phyloP scores from a whole-genome alignment of 331 rosid genomes.

The Dryas integrifolia region DNA sequence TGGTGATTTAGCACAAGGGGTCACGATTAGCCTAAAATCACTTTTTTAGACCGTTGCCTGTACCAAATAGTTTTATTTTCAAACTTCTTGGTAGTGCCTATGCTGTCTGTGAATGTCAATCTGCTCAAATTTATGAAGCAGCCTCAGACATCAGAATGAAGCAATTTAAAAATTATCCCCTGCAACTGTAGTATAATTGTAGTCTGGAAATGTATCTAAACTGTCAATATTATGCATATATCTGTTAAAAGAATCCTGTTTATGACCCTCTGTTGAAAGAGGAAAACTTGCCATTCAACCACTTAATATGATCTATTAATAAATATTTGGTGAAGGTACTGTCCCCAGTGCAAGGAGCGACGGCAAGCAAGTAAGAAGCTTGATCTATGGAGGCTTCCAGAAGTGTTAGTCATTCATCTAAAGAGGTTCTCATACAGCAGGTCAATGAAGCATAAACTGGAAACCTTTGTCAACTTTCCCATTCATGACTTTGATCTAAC shows the following conservation, averaged over 20 bases:
- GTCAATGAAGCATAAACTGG: slow-evolving; percentile 94
- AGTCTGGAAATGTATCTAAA: neutral
- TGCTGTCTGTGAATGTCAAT: neutral
- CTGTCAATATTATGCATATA: too few relatives aligned
- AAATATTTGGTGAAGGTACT: slow-evolving; percentile 58
- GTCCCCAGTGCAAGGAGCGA: slow-evolving; percentile 88
- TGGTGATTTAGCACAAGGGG: neutral
- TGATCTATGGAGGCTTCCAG: slow-evolving; percentile 97
- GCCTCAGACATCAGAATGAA: too few relatives aligned
- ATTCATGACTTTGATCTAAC: slow-evolving; percentile 89
- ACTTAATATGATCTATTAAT: slow-evolving; percentile 11
- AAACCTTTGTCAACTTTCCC: slow-evolving; percentile 91
- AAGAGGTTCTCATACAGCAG: slow-evolving; percentile 98
- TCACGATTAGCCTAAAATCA: neutral
- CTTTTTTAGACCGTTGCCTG: too few relatives aligned
- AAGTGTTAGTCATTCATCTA: slow-evolving; percentile 89
- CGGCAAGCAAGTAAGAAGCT: slow-evolving; percentile 98
- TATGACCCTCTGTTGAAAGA: neutral
- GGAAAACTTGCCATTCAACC: neutral
- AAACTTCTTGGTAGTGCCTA: neutral
- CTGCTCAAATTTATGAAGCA: too few relatives aligned
- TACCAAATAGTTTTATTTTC: too few relatives aligned
- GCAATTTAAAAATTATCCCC: too few relatives aligned
- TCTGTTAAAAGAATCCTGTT: neutral
- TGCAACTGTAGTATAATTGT: too few relatives aligned